Evolutionary conservation across 371 early-diverging fungal genomes (phyloP).

Genomic region (Mucor mucedo): DNA sequence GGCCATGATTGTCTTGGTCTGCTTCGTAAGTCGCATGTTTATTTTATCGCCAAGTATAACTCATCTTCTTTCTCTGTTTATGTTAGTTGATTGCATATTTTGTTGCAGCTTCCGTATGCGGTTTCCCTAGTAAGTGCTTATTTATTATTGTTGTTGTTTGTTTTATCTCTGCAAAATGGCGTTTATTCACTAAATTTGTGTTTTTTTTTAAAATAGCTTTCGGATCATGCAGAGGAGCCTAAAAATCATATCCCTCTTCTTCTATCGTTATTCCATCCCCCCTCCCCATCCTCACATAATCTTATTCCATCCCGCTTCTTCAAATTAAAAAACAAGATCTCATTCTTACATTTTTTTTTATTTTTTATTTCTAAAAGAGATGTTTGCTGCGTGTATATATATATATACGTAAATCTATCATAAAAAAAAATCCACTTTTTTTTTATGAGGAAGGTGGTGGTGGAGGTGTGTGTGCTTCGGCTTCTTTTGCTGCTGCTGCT

Average conservation of each 20-base stretch:
- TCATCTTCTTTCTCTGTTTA: not conserved
- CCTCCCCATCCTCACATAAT: not conserved
- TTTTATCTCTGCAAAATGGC: not conserved
- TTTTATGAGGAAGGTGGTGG: slow-evolving; percentile 27
- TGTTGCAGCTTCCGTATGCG: slow-evolving; percentile 74
- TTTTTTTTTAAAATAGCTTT: slow-evolving; percentile 29
- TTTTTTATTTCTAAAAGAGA: slow-evolving; percentile 1
- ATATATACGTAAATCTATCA: not conserved
- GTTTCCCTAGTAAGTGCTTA: slow-evolving; percentile 66
- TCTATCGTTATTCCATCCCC: not conserved
- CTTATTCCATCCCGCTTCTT: too few species aligned
- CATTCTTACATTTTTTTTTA: not conserved
- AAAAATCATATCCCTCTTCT: not conserved
- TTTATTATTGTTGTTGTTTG: not conserved
- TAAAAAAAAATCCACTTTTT: slow-evolving; percentile 4
- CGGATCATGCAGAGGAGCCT: slow-evolving; percentile 32
- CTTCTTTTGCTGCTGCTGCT: slow-evolving; percentile 32
- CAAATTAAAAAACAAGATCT: too few species aligned
- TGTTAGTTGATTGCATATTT: slow-evolving; percentile 68
- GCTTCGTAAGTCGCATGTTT: slow-evolving; percentile 61
- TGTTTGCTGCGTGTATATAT: slow-evolving; percentile 8
- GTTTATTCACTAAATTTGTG: not conserved
- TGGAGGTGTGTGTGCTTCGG: slow-evolving; percentile 17
- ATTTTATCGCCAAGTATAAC: not conserved
- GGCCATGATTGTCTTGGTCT: slow-evolving; percentile 67